Conservation (phyloP, 305 asterid genomes). For the Fraxinus velutina region DNA sequence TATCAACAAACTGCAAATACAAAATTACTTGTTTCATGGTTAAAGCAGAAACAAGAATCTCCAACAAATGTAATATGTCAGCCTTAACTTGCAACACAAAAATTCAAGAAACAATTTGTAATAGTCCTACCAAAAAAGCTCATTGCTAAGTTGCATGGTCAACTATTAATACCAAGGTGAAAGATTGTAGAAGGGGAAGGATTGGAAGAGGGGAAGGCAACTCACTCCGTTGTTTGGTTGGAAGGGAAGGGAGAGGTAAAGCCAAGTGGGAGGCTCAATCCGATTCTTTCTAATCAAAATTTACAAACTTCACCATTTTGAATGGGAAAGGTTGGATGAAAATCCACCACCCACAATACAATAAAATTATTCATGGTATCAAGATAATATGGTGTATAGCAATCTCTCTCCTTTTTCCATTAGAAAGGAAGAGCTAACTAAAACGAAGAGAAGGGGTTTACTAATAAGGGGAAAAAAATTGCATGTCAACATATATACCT, state of each 20-base stretch:
- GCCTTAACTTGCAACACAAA: background rate
- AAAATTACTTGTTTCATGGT: background rate
- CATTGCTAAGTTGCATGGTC: background rate
- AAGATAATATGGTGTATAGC: background rate
- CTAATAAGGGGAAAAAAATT: background rate
- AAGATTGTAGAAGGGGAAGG: background rate
- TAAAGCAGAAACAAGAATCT: conserved; percentile 8
- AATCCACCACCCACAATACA: background rate
- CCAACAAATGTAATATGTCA: background rate
- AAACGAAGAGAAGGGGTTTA: background rate
- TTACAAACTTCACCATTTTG: background rate
- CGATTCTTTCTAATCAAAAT: background rate
- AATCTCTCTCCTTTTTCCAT: background rate
- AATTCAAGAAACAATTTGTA: background rate
- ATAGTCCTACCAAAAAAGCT: background rate
- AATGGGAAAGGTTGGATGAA: background rate
- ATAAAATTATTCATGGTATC: background rate
- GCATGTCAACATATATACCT: background rate
- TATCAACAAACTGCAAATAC: background rate
- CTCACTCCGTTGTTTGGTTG: background rate
- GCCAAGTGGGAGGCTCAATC: background rate
- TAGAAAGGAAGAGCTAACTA: background rate
- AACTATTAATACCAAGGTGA: background rate
- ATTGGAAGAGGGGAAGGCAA: background rate
- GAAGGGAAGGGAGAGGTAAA: background rate